These are phyloP conservation scores for Macaranga tanarius DNA, from an alignment of 441 rosid genomes.

Conservation along the genomic window DNA sequence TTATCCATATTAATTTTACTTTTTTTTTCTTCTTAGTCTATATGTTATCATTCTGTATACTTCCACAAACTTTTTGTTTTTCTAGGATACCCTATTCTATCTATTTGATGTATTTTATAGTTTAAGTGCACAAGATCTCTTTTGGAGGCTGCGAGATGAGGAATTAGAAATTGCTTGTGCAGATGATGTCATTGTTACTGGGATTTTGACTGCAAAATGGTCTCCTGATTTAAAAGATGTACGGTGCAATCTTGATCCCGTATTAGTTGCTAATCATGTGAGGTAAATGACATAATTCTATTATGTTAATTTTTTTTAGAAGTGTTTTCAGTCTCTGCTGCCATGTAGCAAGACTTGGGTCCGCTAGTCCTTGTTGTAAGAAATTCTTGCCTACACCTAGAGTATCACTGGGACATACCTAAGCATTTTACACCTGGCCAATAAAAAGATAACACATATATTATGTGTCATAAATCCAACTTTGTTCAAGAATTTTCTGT, in stretches of 20 bases:
- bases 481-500: too few species aligned
- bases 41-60: neutral
- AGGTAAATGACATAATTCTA: conserved; percentile 45
- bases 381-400: too few species aligned
- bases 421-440: too few species aligned
- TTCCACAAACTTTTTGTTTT: neutral
- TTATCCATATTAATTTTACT: neutral
- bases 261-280: conserved; percentile 79
- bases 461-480: too few species aligned
- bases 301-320: neutral
- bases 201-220: conserved; percentile 92
- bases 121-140: neutral
- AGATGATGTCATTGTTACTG: conserved; percentile 92
- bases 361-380: neutral
- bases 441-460: too few species aligned
- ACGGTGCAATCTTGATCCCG: conserved; percentile 91
- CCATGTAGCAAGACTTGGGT: neutral
- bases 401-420: too few species aligned
- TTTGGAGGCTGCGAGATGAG: neutral
- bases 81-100: neutral
- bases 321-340: neutral
- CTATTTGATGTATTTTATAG: neutral
- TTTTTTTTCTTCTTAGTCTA: neutral
- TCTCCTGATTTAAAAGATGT: conserved; percentile 93
- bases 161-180: conserved; percentile 26